phyloP scores from a whole-genome alignment of 257 asterid genomes.

The Parsonsia alboflavescens region DNA sequence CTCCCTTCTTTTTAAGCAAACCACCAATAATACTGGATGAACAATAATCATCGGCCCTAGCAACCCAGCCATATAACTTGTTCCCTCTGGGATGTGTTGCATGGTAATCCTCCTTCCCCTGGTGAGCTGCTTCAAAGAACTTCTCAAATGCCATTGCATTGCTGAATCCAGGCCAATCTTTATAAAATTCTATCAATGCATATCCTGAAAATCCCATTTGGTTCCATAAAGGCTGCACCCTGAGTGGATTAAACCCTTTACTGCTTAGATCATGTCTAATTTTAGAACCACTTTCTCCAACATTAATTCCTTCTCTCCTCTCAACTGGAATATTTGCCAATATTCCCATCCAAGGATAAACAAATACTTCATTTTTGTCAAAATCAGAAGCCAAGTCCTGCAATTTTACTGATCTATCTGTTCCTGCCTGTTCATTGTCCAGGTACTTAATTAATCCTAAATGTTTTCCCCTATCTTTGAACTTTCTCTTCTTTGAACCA shows the following conservation, averaged over 20 bases:
- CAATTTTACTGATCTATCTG: neutral
- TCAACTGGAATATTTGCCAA: slow-evolving; percentile 40
- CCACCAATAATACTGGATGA: slow-evolving; percentile 38
- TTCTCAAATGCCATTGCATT: slow-evolving; percentile 51
- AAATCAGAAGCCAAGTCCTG: neutral
- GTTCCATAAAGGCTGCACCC: slow-evolving; percentile 41
- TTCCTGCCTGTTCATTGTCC: slow-evolving; percentile 1
- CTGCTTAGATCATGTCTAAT: slow-evolving; percentile 27
- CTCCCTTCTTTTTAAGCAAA: slow-evolving; percentile 54
- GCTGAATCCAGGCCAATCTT: slow-evolving; percentile 34
- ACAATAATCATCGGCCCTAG: slow-evolving; percentile 53
- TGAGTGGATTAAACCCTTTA: slow-evolving; percentile 38
- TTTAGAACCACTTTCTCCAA: slow-evolving; percentile 43
- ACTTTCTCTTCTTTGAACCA: slow-evolving; percentile 4
- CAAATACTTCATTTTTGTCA: slow-evolving; percentile 10
- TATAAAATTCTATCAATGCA: slow-evolving; percentile 43
- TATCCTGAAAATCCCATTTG: slow-evolving; percentile 40
- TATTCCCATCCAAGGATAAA: slow-evolving; percentile 41
- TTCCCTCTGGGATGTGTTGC: slow-evolving; percentile 1
- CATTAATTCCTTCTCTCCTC: slow-evolving; percentile 19
- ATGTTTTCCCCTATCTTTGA: neutral
- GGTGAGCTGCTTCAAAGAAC: slow-evolving; percentile 34
- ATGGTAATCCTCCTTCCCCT: slow-evolving; percentile 33
- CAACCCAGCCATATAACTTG: slow-evolving; percentile 47
- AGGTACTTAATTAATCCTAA: neutral